phyloP scores from a whole-genome alignment of 148 eudicot species.

The Oxyria digyna region DNA sequence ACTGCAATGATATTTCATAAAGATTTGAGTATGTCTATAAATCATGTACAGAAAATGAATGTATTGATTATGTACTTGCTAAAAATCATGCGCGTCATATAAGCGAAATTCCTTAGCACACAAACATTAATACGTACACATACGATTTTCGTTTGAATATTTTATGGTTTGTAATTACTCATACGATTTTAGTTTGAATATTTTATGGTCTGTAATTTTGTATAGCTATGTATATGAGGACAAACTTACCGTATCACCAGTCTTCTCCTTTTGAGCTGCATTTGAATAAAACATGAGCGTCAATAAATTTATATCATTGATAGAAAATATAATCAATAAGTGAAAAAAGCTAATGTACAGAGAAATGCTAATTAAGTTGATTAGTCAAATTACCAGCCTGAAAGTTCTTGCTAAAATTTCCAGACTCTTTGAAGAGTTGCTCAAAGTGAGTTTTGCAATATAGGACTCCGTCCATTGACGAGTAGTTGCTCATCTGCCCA shows the following conservation, averaged over 20 bases:
- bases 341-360: too few species aligned
- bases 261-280: slow-evolving; percentile 5
- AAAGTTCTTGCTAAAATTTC: slow-evolving; percentile 93
- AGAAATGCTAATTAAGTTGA: background rate
- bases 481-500: slow-evolving; percentile 91
- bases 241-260: background rate
- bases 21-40: too few species aligned
- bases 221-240: background rate
- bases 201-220: too few species aligned
- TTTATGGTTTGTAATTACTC: too few species aligned
- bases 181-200: too few species aligned
- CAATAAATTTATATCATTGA: background rate
- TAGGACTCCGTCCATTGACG: slow-evolving; percentile 96
- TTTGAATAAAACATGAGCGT: background rate
- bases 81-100: too few species aligned
- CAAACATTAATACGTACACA: too few species aligned
- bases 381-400: slow-evolving; percentile 28
- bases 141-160: too few species aligned
- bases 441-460: slow-evolving; percentile 96
- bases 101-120: too few species aligned
- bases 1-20: too few species aligned
- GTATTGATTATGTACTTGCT: too few species aligned
- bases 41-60: too few species aligned
- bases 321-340: background rate
- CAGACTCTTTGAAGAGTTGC: slow-evolving; percentile 92